Evolutionary conservation across 495 filamentous ascomycete species (phyloP).

Genomic region (Penicillium turbatum): DNA sequence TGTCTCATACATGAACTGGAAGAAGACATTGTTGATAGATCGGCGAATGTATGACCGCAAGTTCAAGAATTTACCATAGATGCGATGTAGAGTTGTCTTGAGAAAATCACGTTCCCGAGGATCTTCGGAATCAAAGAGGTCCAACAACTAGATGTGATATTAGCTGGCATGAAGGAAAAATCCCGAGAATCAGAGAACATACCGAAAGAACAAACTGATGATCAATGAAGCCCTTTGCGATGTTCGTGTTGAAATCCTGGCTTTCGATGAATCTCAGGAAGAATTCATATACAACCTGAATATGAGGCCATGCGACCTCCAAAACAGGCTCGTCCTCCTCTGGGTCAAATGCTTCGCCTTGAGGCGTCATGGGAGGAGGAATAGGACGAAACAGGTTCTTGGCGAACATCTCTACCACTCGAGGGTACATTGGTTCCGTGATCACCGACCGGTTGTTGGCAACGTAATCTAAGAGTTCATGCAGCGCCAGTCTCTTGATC

Average conservation of each 20-base stretch:
- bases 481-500: slow-evolving; percentile 94
- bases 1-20: slow-evolving; percentile 98
- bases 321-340: slow-evolving; percentile 98
- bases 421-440: slow-evolving; percentile 98
- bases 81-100: slow-evolving; percentile 96
- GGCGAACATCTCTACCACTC: slow-evolving; percentile 98
- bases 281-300: slow-evolving; percentile 99
- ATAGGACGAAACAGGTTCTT: slow-evolving; percentile 98
- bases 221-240: slow-evolving; percentile 98
- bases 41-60: slow-evolving; percentile 93
- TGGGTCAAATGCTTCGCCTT: slow-evolving; percentile 97
- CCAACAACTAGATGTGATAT: slow-evolving; percentile 60
- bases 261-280: slow-evolving; percentile 99
- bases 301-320: slow-evolving; percentile 98
- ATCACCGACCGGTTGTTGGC: slow-evolving; percentile 98
- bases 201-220: slow-evolving; percentile 94
- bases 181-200: slow-evolving; percentile 15
- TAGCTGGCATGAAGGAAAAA: not conserved
- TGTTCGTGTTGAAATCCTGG: slow-evolving; percentile 99
- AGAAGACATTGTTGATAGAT: slow-evolving; percentile 99
- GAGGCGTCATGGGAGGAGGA: slow-evolving; percentile 92
- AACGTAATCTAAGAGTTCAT: slow-evolving; percentile 96
- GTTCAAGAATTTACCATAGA: slow-evolving; percentile 99
- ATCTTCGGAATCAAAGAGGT: slow-evolving; percentile 98
- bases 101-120: slow-evolving; percentile 95